Evolutionary conservation across 2,329 filamentous ascomycete species (phyloP), one percentile per base, ranked within the genome.

Genomic region (Pyrenophora seminiperda): DNA sequence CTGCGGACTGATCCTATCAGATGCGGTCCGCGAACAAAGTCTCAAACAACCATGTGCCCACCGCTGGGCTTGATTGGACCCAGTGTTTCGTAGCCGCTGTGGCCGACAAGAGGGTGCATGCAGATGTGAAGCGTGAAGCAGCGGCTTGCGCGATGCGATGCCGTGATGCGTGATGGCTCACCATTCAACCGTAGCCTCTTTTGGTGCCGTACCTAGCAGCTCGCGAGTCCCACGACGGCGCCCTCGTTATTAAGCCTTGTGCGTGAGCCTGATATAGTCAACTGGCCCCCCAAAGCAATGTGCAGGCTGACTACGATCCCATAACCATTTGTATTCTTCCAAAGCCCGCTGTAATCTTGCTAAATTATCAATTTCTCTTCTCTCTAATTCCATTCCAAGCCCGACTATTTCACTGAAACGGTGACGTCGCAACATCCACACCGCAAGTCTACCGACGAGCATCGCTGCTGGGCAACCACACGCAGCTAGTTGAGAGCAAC

Each of bases 51-150:
- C 50, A 53, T 54, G 54, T 61, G 61, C 44, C 50, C 29, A 52
- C 47, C 7, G 36, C 15, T 18, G 31, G 36, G 43, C 39, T 11
- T 61, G 60, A 68, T 70, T 70, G 67, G 67, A 39, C 39, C 50
- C 7, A 43, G 50, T 67, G 67, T 70, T 68, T 68, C 47, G 36
- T 64, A 68, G 56, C 56, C 67, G 65, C 67, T 53, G 56, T 44
- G 50, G 47, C 40, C 52, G 54, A 53, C 55, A 11, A 11, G 44
- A 50, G 43, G 34, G 32, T 30, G 31, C 47, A 40, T 56, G 47
- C 55, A 55, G 58, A 57, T 59, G 41, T 24, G 22, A 24, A 43
- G 47, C 63, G 50, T 53, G 50, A 38, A 46, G 50, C 50, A 43
- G 31, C 50, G 50, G 50, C 50, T 53, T 50, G 59, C 60, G 63